phyloP scores from a whole-genome alignment of 129 eudicot genomes.

The carrot (Daucus carota) region DNA sequence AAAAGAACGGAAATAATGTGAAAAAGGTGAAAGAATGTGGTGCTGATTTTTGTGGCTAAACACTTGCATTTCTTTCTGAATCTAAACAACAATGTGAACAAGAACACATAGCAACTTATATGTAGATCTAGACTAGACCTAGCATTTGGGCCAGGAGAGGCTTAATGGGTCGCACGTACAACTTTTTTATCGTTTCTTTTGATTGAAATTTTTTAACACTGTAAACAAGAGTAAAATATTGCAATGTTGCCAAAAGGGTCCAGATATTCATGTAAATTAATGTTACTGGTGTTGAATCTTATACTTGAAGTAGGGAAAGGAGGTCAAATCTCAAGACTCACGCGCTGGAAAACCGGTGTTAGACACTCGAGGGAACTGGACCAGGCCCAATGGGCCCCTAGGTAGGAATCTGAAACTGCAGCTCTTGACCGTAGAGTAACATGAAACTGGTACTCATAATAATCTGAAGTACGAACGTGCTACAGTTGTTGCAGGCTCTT shows the following conservation, averaged over 20 bases:
- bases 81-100: neutral
- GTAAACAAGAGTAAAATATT: constrained; percentile 15
- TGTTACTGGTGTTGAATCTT: constrained; percentile 21
- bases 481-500: neutral
- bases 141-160: constrained; percentile 3
- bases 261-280: constrained; percentile 38
- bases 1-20: too few relatives aligned
- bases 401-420: neutral
- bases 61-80: neutral
- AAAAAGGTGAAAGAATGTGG: too few relatives aligned
- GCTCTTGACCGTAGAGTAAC: constrained; percentile 1
- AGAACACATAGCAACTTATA: neutral
- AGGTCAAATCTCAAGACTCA: neutral
- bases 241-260: constrained; percentile 33
- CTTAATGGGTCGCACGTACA: constrained; percentile 23
- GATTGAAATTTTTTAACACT: constrained; percentile 34
- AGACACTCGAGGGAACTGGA: neutral
- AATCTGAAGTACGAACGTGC: neutral
- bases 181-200: neutral
- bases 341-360: neutral
- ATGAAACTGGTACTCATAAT: neutral
- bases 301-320: constrained; percentile 14
- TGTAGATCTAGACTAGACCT: constrained; percentile 2
- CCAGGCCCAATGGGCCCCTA: neutral
- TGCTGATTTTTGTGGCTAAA: neutral